Base-by-base conservation (phyloP, 257 asterid species). In the Paulownia fortunei region DNA sequence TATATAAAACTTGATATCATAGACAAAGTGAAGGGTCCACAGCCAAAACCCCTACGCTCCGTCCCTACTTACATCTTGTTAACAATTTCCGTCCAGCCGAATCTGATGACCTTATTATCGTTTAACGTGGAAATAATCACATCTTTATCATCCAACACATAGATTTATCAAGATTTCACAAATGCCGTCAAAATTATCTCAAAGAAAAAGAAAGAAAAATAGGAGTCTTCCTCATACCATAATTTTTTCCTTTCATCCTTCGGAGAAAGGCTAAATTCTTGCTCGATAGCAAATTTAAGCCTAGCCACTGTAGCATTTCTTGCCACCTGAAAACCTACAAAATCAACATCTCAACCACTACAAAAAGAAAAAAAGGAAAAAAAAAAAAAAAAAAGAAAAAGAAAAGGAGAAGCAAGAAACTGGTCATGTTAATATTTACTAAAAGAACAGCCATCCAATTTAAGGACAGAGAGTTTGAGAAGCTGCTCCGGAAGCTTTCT, bases 381-480 rank as follows among this genome's bases (percentile, higher is more conserved):
- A 65, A 37, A 36, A 5, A 15, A 37, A 13, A 11, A 13, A 15
- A 8, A 16, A 60, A 54, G 1, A 15, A 36, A 46, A 7, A 3
- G 24, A 58, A 64, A 13, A 8, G 26, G 12, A 9, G n/a, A 67
- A 36, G 23, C 65, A 67, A 72, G 9, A 58, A 85, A 83, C 1
- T 24, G 66, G 30, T 24, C 18, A 9, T 5, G 9, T 11, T 1
- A 64, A 46, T 39, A 42, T 12, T 81, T 85, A 90, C 96, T 72
- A 26, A 90, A 88, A 55, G 85, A 87, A 47, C 89, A 82, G 68
- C 93, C 93, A 37, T 90, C 96, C 84, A 90, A 80, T 84, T 88
- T 88, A 73, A 82, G 89, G 61, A 90, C 87, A 63, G 86, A 72
- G 76, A 90, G 87, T 9, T 54, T 82, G 84, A 88, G 86, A 49